Evolutionary conservation across 192 early-diverging fungal genomes (phyloP).

Genomic region (Geosiphon pyriformis): DNA sequence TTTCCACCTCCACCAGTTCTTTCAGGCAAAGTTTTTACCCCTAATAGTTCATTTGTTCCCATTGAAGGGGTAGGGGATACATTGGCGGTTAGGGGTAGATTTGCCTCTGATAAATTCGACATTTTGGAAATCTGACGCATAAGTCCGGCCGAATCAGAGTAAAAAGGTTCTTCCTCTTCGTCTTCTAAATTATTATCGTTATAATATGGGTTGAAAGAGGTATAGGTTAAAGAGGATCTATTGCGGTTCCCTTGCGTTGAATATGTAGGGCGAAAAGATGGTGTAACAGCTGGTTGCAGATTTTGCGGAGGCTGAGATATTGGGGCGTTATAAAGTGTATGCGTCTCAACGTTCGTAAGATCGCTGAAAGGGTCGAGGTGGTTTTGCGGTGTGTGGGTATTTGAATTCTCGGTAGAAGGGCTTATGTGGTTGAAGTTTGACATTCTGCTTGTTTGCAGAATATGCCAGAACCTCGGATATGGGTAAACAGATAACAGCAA

Average conservation of each 20-base stretch:
- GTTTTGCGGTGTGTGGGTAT: background rate
- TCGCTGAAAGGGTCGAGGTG: constrained; percentile 17
- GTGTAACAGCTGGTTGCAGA: constrained; percentile 19
- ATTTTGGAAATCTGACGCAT: constrained; percentile 29
- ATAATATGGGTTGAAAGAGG: constrained; percentile 15
- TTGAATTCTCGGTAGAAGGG: constrained; percentile 7
- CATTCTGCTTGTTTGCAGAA: constrained; percentile 22
- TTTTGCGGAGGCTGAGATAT: background rate
- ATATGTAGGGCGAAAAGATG: constrained; percentile 17
- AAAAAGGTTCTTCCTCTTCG: constrained; percentile 18
- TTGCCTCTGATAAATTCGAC: constrained; percentile 39
- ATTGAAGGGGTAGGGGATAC: constrained; percentile 5
- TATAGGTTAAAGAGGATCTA: background rate
- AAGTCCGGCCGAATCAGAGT: constrained; percentile 6
- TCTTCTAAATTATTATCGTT: constrained; percentile 14
- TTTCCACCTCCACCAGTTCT: background rate
- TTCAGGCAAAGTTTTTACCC: background rate
- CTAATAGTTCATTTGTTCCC: background rate
- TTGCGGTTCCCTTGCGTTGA: background rate
- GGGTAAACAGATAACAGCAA: no score
- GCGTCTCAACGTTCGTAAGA: background rate
- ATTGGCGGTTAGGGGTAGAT: constrained; percentile 36
- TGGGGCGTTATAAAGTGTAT: background rate
- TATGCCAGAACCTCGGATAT: background rate
- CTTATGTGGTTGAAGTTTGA: background rate